Conservation (phyloP, 306 rosid species). For the Vigna mungo region DNA sequence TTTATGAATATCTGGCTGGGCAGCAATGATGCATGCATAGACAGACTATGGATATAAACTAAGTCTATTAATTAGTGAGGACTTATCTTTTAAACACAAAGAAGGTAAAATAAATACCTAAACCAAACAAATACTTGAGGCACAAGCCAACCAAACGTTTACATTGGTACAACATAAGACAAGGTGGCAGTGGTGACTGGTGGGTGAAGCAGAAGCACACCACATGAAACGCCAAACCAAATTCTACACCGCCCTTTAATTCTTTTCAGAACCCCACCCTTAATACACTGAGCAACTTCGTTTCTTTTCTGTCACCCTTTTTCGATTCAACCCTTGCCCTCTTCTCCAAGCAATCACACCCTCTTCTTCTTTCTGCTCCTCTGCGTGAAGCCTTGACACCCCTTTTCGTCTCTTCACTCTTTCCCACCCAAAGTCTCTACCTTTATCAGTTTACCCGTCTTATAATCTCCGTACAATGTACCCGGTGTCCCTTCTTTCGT, state of each 20-base stretch:
- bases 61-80: not conserved
- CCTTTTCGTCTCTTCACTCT: conserved; percentile 9
- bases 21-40: not conserved
- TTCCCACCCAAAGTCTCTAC: not conserved
- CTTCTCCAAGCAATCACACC: conserved; percentile 26
- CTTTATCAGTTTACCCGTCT: not conserved
- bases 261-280: conserved; percentile 6
- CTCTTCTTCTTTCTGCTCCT: not conserved
- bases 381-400: not conserved
- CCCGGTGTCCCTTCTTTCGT: conserved; percentile 6
- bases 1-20: not conserved
- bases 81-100: not conserved
- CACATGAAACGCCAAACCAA: conserved; percentile 28
- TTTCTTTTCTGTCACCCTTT: not conserved
- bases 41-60: not conserved
- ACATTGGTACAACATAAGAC: not conserved
- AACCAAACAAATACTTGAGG: conserved; percentile 32
- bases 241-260: conserved; percentile 5
- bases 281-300: not conserved
- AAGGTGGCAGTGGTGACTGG: conserved; percentile 7
- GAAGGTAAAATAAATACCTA: not conserved
- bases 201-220: conserved; percentile 35
- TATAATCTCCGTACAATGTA: not conserved
- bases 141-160: conserved; percentile 32
- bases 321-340: conserved; percentile 29